Evolutionary conservation across 768 basidiomycete genomes (phyloP), one percentile per base, ranked within the genome.

Genomic region (Podaxis sp.): DNA sequence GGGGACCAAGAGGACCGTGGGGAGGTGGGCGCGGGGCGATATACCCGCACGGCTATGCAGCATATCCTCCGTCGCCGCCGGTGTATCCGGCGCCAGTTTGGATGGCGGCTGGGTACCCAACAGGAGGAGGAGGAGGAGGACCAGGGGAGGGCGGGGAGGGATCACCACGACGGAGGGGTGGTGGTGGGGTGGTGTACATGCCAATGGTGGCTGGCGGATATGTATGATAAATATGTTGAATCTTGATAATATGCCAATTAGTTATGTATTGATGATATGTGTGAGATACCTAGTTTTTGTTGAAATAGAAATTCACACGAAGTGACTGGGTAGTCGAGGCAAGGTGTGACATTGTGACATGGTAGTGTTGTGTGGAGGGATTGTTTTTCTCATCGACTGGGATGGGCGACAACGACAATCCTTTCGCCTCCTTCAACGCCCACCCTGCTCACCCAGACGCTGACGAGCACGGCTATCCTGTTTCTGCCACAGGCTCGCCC

Each of bases 11-110:
- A 24, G 24, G 48, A 22, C n/a, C 36, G 8, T 36, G 44, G 58
- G 49, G 36, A 33, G 58, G 48, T 12, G 40, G 56, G 7, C 33
- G 33, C 0, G 36, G n/a, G 15, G 48, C 50, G n/a, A 15, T 59
- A 4, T 59, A 50, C 22, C 48, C 58, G 17, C 58, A 50, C 28
- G 58, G 58, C 26, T 57, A 57, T 46, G 56, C 56, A n/a, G 40
- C 56, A 13, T 59, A 59, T 37, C 12, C 49, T 26, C 58, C 48
- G 20, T 40, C 58, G 7, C 36, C 57, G 12, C 30, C 49, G 20
- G 30, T 59, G 36, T 59, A 51, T 51, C 49, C 48, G 10, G 13
- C 58, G 10, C 58, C 58, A 0, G 37, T 59, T 26, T 59, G 48
- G 49, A 38, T 50, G 48, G 33, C 56, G 3, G 24, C 33, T 10